A percentile compares a stretch with the other conserved stretches of the same genome.
phyloP scores from a whole-genome alignment of 305 asterid genomes.

The Fraxinus latifolia region DNA sequence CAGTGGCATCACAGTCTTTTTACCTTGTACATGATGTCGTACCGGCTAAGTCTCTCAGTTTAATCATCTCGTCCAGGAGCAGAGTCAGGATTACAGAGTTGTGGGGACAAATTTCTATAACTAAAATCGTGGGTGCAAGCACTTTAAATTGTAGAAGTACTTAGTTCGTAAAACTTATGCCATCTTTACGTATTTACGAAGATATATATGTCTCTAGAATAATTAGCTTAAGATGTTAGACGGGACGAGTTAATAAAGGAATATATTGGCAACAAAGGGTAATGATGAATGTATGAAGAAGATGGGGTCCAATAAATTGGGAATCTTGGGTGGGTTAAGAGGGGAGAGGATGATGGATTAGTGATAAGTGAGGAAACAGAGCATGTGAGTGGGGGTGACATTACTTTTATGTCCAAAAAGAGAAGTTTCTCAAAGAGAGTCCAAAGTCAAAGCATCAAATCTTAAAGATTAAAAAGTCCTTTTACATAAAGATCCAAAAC shows the following conservation, averaged over 20 bases:
- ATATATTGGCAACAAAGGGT: conserved; percentile 26
- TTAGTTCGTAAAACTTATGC: neutral
- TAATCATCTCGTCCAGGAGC: neutral
- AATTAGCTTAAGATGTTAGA: neutral
- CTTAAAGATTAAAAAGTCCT: conserved; percentile 42
- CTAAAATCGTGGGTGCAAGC: no score
- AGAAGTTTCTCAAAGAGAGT: conserved; percentile 43
- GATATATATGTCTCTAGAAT: neutral
- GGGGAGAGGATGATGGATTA: conserved; percentile 5
- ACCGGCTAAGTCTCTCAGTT: neutral
- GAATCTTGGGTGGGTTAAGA: conserved; percentile 23
- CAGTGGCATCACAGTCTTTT: conserved; percentile 25
- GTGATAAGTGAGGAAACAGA: conserved; percentile 38
- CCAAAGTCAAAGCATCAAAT: conserved; percentile 76
- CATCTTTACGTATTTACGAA: neutral
- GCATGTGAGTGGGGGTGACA: conserved; percentile 50
- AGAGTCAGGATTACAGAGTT: no score
- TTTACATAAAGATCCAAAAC: conserved; percentile 46
- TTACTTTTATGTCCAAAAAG: conserved; percentile 49
- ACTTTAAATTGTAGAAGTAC: neutral
- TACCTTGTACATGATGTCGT: conserved; percentile 15
- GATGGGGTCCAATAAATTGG: conserved; percentile 36
- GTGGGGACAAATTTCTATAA: no score
- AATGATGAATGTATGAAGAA: conserved; percentile 30
- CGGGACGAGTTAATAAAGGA: neutral